A percentile compares a stretch with the other conserved stretches of the same genome.
Evolutionary conservation across 148 eudicot genomes (phyloP).

Genomic region (Diospyros lotus): DNA sequence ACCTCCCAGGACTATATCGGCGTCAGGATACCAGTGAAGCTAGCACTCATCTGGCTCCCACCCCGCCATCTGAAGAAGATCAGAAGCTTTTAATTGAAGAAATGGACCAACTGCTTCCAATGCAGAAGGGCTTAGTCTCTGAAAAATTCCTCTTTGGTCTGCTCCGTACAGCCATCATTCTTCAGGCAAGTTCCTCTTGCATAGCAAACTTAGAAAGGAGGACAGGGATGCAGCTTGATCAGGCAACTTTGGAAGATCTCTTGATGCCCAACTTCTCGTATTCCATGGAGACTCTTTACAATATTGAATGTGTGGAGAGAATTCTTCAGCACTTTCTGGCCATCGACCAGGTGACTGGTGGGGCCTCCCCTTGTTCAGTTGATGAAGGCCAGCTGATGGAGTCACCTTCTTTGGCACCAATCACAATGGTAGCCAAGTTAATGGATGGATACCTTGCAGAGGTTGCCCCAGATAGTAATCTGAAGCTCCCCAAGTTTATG

Average conservation of each 20-base stretch:
- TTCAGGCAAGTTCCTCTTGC: conserved; percentile 31
- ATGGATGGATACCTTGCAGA: conserved; percentile 52
- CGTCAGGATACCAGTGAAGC: conserved; percentile 7
- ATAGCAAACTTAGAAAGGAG: conserved; percentile 35
- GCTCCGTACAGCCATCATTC: conserved; percentile 40
- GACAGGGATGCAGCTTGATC: conserved; percentile 39
- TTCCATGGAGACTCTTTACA: conserved; percentile 49
- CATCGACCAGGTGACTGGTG: conserved; percentile 28
- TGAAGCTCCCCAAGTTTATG: conserved; percentile 41
- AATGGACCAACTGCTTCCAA: conserved; percentile 37
- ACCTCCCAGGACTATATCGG: conserved; percentile 28
- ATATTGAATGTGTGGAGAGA: conserved; percentile 44
- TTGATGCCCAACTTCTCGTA: conserved; percentile 42
- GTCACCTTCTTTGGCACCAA: conserved; percentile 23
- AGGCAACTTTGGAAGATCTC: conserved; percentile 46
- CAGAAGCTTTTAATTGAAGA: conserved; percentile 42
- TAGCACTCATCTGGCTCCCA: conserved; percentile 12
- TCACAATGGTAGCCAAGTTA: conserved; percentile 47
- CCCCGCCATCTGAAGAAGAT: conserved; percentile 26
- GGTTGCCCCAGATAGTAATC: conserved; percentile 50
- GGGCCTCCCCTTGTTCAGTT: conserved; percentile 18
- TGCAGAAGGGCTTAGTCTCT: conserved; percentile 33
- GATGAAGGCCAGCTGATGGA: conserved; percentile 29
- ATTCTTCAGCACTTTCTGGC: conserved; percentile 45
- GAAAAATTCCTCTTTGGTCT: conserved; percentile 40